Evolutionary conservation across 2,329 filamentous ascomycete species (phyloP), one percentile per base, ranked within the genome.

Genomic region (Huntiella abstrusa): DNA sequence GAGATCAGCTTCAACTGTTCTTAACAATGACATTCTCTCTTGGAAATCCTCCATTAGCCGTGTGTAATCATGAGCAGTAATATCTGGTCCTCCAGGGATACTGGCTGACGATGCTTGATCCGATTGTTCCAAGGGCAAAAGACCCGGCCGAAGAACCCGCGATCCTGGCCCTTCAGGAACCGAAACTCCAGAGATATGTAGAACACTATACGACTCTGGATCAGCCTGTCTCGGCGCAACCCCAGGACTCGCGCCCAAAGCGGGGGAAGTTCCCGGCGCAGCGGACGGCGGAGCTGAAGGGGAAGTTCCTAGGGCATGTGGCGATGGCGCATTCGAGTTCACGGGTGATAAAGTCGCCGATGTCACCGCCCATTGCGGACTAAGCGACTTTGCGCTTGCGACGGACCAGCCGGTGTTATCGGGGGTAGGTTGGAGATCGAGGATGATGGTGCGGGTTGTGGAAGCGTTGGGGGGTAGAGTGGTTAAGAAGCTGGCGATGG

Each of bases 381-480:
- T 81, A 10, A 95, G 64, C 51, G 80, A 86, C 37, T 80, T 75
- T 1, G 83, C 80, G 48, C 74, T 75, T 0, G 72, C 65, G 1
- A 96, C 73, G 19, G 62, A 60, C 59, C 70, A 73, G 4, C 64
- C 60, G 5, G 59, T 55, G 11, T 62, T 60, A 5, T 35, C 37
- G 13, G 57, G 48, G 46, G 64, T 56, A 2, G 64, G 60, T 0
- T 60, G 62, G 19, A 80, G 60, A 54, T 80, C 73, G 5, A 80
- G 61, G 28, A 80, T 55, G 38, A 79, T 57, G 34, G 72, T 62
- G 42, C 73, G 66, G 41, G 48, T 56, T n/a, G 58, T 55, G 41
- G 53, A 52, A 46, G 58, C 73, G 61, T 60, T 77, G 2, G 81
- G 77, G 34, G 75, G 70, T 17, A 41, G 5, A 19, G 16, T 34